Evolutionary conservation across 192 early-diverging fungal genomes (phyloP).

Genomic region (Mortierella hygrophila): DNA sequence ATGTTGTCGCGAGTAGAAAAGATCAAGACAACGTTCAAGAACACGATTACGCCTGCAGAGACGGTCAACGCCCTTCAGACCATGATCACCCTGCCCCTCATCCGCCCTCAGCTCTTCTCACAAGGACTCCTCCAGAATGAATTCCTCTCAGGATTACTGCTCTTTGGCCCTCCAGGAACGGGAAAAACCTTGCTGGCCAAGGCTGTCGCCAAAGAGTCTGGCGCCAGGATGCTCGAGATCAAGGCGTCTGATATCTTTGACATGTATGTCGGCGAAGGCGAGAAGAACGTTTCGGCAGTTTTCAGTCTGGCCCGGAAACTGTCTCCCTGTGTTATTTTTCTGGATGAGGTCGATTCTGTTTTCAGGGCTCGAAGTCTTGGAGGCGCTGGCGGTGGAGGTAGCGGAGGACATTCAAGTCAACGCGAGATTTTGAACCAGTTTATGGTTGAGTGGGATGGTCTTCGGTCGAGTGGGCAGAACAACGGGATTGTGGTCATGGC

Average conservation of each 20-base stretch:
- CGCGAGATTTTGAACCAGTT: constrained; percentile 94
- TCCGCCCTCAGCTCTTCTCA: constrained; percentile 83
- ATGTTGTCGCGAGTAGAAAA: constrained; percentile 43
- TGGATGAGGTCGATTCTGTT: constrained; percentile 96
- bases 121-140: constrained; percentile 76
- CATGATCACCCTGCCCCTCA: constrained; percentile 81
- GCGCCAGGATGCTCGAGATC: constrained; percentile 83
- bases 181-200: constrained; percentile 91
- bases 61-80: constrained; percentile 92
- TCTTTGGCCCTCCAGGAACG: constrained; percentile 90
- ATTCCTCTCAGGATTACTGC: constrained; percentile 80
- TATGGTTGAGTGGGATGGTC: constrained; percentile 97
- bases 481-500: constrained; percentile 88
- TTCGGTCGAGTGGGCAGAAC: constrained; percentile 73
- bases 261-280: constrained; percentile 96
- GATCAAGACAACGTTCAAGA: constrained; percentile 71
- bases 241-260: constrained; percentile 83
- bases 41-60: constrained; percentile 79
- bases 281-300: constrained; percentile 95
- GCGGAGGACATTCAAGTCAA: constrained; percentile 67
- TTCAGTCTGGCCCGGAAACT: constrained; percentile 94
- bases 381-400: constrained; percentile 43
- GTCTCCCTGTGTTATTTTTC: constrained; percentile 95
- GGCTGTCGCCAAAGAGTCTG: constrained; percentile 87
- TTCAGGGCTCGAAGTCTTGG: constrained; percentile 77